These are phyloP conservation scores for Somion occarium DNA, from an alignment of 1,284 basidiomycete genomes.

Conservation along the genomic window DNA sequence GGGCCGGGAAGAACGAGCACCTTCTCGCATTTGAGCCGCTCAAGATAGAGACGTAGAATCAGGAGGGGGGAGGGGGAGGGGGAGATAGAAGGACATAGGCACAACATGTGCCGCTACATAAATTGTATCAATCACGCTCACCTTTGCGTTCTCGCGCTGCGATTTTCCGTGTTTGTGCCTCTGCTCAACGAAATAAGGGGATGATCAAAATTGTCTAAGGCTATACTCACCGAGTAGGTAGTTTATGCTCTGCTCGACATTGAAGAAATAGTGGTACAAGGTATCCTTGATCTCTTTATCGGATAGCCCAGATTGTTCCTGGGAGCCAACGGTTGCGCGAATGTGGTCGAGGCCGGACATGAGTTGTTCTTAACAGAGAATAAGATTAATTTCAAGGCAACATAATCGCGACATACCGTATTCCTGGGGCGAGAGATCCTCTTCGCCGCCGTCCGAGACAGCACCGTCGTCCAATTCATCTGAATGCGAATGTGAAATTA, in stretches of 20 bases:
- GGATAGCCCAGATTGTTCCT: slow-evolving; percentile 60
- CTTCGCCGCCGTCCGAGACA: slow-evolving; percentile 66
- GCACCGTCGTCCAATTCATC: slow-evolving; percentile 76
- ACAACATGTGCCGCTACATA: neutral
- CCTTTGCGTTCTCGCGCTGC: slow-evolving; percentile 76
- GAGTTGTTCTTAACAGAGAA: slow-evolving; percentile 57
- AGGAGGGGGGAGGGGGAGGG: slow-evolving; percentile 4
- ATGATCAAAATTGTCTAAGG: neutral
- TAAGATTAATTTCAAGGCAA: slow-evolving; percentile 3
- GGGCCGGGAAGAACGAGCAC: slow-evolving; percentile 24
- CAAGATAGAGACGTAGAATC: slow-evolving; percentile 18
- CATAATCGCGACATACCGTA: slow-evolving; percentile 39
- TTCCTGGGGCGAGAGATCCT: slow-evolving; percentile 67
- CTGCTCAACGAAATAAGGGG: slow-evolving; percentile 29
- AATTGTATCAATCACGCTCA: slow-evolving; percentile 42
- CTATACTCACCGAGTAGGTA: slow-evolving; percentile 62
- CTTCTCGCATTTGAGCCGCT: slow-evolving; percentile 28
- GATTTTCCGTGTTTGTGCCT: slow-evolving; percentile 52
- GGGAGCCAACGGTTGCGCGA: slow-evolving; percentile 61
- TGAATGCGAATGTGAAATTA: slow-evolving; percentile 23
- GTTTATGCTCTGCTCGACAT: slow-evolving; percentile 72
- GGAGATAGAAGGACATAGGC: neutral
- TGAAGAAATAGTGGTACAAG: slow-evolving; percentile 89
- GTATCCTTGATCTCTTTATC: slow-evolving; percentile 77
- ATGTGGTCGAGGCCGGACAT: slow-evolving; percentile 66